A percentile compares a stretch with the other conserved stretches of the same genome.
These are phyloP conservation scores for Erysiphe pulchra DNA, from an alignment of 2,329 filamentous ascomycete genomes.

Conservation along the genomic window DNA sequence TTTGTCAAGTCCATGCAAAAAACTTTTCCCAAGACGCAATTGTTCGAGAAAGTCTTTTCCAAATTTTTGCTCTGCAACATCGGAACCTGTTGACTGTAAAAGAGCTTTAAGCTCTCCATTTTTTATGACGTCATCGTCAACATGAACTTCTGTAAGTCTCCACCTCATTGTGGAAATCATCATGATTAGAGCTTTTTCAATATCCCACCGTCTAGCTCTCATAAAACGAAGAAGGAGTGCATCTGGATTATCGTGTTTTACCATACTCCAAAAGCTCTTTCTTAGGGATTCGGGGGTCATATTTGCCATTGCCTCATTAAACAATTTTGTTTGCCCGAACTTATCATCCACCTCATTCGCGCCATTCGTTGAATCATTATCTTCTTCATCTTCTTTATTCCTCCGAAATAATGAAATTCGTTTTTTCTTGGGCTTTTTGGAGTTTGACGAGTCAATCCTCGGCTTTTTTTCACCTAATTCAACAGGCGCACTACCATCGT, in stretches of 20 bases:
- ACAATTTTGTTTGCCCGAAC: conserved; percentile 72
- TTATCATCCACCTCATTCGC: conserved; percentile 46
- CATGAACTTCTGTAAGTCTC: conserved; percentile 58
- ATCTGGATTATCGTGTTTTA: conserved; percentile 88
- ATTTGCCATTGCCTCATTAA: conserved; percentile 54
- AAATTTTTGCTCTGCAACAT: conserved; percentile 36
- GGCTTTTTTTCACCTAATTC: conserved; percentile 4
- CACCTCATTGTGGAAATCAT: conserved; percentile 83
- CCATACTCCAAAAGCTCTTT: conserved; percentile 70
- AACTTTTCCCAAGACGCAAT: conserved; percentile 76
- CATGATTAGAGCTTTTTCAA: conserved; percentile 84
- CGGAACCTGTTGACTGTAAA: conserved; percentile 26
- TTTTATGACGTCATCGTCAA: conserved; percentile 69
- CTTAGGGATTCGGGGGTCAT: conserved; percentile 57
- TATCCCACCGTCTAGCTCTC: conserved; percentile 83
- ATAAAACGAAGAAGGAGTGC: conserved; percentile 59
- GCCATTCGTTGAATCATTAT: conserved; percentile 19
- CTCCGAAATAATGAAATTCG: conserved; percentile 43
- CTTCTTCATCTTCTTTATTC: conserved; percentile 16
- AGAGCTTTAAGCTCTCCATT: conserved; percentile 47
- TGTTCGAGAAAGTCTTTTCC: conserved; percentile 57
- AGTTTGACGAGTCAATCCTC: conserved; percentile 6
- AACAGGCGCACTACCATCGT: conserved; percentile 7
- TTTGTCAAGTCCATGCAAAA: conserved; percentile 68
- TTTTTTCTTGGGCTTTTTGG: conserved; percentile 47